phyloP scores from a whole-genome alignment of 2,329 filamentous ascomycete species.

The Exophiala calicioides region DNA sequence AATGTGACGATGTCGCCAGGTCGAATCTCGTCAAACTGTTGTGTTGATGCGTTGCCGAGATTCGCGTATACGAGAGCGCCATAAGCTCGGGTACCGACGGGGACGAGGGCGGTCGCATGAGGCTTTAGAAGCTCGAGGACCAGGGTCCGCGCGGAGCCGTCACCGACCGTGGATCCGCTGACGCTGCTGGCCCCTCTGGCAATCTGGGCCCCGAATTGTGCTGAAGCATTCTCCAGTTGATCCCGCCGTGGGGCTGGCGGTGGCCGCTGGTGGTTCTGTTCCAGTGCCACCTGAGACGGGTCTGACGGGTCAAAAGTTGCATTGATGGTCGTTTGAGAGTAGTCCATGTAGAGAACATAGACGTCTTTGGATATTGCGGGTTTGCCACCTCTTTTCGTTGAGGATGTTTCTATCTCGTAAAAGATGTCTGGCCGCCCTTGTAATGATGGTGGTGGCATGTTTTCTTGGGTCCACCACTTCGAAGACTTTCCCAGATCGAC shows the following conservation, averaged over 20 bases:
- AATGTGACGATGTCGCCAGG: conserved; percentile 90
- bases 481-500: conserved; percentile 73
- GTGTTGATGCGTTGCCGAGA: conserved; percentile 87
- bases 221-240: conserved; percentile 84
- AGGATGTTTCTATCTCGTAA: conserved; percentile 76
- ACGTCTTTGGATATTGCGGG: conserved; percentile 75
- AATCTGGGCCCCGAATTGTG: conserved; percentile 77
- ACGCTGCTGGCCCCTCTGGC: conserved; percentile 70
- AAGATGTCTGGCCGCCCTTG: conserved; percentile 81
- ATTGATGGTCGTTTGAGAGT: conserved; percentile 88
- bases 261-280: conserved; percentile 84
- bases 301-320: conserved; percentile 76
- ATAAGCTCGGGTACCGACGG: conserved; percentile 85
- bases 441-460: conserved; percentile 76
- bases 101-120: conserved; percentile 71
- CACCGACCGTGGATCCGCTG: conserved; percentile 71
- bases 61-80: conserved; percentile 93
- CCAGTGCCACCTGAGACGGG: conserved; percentile 69
- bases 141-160: conserved; percentile 77
- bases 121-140: conserved; percentile 77
- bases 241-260: conserved; percentile 83
- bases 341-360: conserved; percentile 90
- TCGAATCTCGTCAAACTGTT: conserved; percentile 89
- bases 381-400: conserved; percentile 68
- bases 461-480: conserved; percentile 85